Conservation (phyloP, 345 rosid genomes). For the Garcia nutans region DNA sequence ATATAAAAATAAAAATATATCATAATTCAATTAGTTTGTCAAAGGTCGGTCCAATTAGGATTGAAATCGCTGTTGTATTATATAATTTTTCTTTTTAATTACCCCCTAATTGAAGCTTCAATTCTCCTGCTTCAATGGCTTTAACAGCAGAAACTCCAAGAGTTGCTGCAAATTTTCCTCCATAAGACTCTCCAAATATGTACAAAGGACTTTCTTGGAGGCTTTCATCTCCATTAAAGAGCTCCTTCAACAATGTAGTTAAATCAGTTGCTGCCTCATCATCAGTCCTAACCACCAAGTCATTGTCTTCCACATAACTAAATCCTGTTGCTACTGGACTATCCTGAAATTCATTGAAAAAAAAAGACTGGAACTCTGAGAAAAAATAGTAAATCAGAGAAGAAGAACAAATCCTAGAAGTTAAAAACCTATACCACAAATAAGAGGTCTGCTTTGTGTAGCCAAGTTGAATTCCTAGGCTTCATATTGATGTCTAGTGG, state of each 20-base stretch:
- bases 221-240: conserved; percentile 31
- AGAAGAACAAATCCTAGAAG: background rate
- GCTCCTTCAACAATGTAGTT: conserved; percentile 35
- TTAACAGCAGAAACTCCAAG: conserved; percentile 33
- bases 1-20: no score
- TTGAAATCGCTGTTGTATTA: no score
- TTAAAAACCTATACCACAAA: conserved; percentile 37
- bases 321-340: conserved; percentile 49
- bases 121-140: conserved; percentile 40
- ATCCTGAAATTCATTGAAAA: conserved; percentile 27
- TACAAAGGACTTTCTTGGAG: conserved; percentile 42
- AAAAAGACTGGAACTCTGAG: background rate
- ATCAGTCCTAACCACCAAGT: conserved; percentile 38
- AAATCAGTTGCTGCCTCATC: conserved; percentile 49
- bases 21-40: no score
- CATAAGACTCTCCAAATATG: conserved; percentile 49
- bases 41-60: no score
- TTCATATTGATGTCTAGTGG: conserved; percentile 37
- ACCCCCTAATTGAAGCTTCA: conserved; percentile 49
- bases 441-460: conserved; percentile 44
- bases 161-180: conserved; percentile 51
- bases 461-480: conserved; percentile 44
- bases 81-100: background rate
- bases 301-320: conserved; percentile 39
- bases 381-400: background rate